phyloP scores from a whole-genome alignment of 148 eudicot genomes.

The Salicornia ramosissima region DNA sequence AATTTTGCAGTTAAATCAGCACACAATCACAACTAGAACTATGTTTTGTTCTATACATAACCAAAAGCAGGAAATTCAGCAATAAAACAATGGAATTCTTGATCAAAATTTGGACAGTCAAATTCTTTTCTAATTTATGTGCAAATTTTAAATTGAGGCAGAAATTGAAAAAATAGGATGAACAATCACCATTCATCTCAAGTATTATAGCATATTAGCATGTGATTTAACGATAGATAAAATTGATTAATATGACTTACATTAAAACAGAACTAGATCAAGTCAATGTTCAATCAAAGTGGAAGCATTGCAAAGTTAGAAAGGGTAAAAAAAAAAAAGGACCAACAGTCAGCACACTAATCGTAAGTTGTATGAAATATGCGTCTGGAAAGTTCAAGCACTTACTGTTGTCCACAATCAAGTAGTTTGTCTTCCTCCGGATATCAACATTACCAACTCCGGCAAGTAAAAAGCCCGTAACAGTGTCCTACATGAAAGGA shows the following conservation, averaged over 20 bases:
- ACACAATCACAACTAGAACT: too few species aligned
- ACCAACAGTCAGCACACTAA: too few species aligned
- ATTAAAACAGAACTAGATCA: too few species aligned
- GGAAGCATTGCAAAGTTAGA: too few species aligned
- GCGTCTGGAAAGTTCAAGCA: not conserved
- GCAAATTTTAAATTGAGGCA: not conserved
- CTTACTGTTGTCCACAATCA: slow-evolving; percentile 95
- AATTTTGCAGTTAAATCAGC: too few species aligned
- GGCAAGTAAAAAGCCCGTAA: slow-evolving; percentile 91
- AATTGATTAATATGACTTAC: not conserved
- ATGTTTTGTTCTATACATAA: too few species aligned
- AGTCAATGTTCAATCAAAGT: too few species aligned
- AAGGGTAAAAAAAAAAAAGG: too few species aligned
- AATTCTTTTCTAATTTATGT: not conserved
- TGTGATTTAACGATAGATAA: not conserved
- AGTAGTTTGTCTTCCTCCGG: slow-evolving; percentile 96
- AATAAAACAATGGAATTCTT: too few species aligned
- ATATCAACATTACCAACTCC: slow-evolving; percentile 95
- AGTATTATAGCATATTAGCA: not conserved
- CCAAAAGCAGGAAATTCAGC: too few species aligned
- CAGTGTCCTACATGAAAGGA: slow-evolving; percentile 62
- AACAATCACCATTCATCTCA: not conserved
- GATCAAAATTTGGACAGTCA: not conserved
- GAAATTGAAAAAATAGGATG: not conserved
- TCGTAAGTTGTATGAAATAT: too few species aligned